These are phyloP conservation scores for Dicorynia guianensis DNA, from an alignment of 306 rosid species.

Conservation along the genomic window DNA sequence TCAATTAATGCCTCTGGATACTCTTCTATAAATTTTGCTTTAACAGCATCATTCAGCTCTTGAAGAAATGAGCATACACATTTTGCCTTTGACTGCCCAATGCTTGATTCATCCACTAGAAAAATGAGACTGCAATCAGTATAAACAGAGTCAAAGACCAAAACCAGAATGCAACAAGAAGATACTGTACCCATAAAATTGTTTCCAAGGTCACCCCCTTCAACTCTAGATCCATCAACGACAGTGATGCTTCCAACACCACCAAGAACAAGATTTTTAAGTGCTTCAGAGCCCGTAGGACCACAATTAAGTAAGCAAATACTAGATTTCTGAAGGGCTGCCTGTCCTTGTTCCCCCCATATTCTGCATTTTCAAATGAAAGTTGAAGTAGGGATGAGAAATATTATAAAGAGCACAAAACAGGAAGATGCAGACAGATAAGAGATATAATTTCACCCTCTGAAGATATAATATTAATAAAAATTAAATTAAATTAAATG, in stretches of 20 bases:
- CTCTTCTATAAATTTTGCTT: slow-evolving; percentile 94
- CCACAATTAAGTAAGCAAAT: slow-evolving; percentile 93
- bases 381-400: background rate
- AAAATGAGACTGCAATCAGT: slow-evolving; percentile 30
- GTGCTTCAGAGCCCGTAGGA: slow-evolving; percentile 96
- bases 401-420: background rate
- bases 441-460: background rate
- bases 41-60: slow-evolving; percentile 96
- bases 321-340: slow-evolving; percentile 84
- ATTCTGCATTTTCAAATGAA: slow-evolving; percentile 59
- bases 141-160: background rate
- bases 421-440: background rate
- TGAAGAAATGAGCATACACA: slow-evolving; percentile 94
- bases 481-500: background rate
- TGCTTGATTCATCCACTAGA: slow-evolving; percentile 80
- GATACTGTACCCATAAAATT: slow-evolving; percentile 75
- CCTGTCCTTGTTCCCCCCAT: slow-evolving; percentile 90
- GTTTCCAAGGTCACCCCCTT: slow-evolving; percentile 91
- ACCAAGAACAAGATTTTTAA: slow-evolving; percentile 88
- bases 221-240: slow-evolving; percentile 93
- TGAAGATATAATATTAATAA: slow-evolving; percentile 8
- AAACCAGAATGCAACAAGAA: slow-evolving; percentile 13
- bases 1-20: slow-evolving; percentile 80
- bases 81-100: slow-evolving; percentile 95
- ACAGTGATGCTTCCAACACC: slow-evolving; percentile 97